Percentiles rank a stretch among this genome's conserved stretches.
Evolutionary conservation across 352 stramenopile genomes (phyloP).

Genomic region (Phytophthora sp.): DNA sequence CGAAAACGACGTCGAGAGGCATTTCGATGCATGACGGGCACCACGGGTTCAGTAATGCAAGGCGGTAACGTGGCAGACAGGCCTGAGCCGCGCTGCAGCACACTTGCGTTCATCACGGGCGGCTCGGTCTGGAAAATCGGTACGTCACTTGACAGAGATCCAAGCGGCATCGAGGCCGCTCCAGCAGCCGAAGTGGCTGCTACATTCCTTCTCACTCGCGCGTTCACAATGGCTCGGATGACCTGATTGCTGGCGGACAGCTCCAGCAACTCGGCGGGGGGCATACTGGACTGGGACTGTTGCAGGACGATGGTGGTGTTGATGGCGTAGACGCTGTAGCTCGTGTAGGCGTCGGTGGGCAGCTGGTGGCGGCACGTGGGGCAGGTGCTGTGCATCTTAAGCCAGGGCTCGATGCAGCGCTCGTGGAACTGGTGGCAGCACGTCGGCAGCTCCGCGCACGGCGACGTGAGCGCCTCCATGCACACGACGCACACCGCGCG

Average conservation of each 20-base stretch:
- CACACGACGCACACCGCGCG: constrained; percentile 74
- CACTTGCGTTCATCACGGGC: constrained; percentile 82
- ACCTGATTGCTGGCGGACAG: constrained; percentile 86
- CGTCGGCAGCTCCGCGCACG: constrained; percentile 66
- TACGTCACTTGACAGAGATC: constrained; percentile 45
- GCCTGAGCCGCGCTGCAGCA: constrained; percentile 61
- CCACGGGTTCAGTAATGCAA: constrained; percentile 70
- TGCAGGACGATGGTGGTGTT: constrained; percentile 91
- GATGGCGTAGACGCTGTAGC: constrained; percentile 90
- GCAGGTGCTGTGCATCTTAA: constrained; percentile 88
- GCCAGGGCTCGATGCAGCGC: constrained; percentile 84
- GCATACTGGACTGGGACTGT: constrained; percentile 81
- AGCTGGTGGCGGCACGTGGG: constrained; percentile 84
- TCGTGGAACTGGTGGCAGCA: constrained; percentile 85
- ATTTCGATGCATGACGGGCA: constrained; percentile 76
- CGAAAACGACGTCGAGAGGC: constrained; percentile 64
- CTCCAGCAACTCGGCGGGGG: constrained; percentile 76
- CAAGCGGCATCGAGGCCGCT: constrained; percentile 2
- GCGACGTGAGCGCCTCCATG: constrained; percentile 71
- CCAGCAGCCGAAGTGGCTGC: constrained; percentile 9
- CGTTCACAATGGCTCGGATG: constrained; percentile 87
- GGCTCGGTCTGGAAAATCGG: constrained; percentile 57
- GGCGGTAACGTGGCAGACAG: constrained; percentile 48
- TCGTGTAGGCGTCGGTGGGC: constrained; percentile 81
- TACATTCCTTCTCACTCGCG: constrained; percentile 71